Conservation (phyloP, 2,329 filamentous ascomycete species). For the Pseudocercospora macadamiae region DNA sequence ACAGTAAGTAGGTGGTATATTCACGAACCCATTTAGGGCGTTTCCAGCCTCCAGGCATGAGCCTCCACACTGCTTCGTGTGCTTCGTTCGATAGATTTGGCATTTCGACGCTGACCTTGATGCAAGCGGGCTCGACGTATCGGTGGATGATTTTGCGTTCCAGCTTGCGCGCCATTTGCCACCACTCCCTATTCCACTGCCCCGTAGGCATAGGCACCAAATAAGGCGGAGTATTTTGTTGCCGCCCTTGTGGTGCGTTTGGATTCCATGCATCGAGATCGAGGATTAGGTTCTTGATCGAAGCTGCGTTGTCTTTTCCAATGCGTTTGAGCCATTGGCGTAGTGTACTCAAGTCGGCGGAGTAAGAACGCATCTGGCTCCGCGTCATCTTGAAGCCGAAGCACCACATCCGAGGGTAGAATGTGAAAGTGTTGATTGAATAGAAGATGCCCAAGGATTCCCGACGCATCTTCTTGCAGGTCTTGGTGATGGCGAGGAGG, state of each 20-base stretch:
- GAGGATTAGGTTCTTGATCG: neutral
- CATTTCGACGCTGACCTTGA: neutral
- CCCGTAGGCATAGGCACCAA: too few relatives aligned
- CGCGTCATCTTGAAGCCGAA: neutral
- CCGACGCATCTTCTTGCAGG: neutral
- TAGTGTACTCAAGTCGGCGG: neutral
- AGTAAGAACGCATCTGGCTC: neutral
- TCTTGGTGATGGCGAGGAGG: neutral
- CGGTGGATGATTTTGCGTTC: neutral
- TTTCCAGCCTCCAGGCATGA: too few relatives aligned
- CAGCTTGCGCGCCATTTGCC: neutral
- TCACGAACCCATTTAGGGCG: too few relatives aligned
- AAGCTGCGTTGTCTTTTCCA: neutral
- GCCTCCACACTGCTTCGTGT: too few relatives aligned
- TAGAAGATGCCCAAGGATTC: neutral
- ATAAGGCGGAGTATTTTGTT: too few relatives aligned
- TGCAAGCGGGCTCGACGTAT: neutral
- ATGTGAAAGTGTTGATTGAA: neutral
- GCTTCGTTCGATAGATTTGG: too few relatives aligned
- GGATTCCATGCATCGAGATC: neutral
- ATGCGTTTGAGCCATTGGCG: neutral
- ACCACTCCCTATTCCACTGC: neutral
- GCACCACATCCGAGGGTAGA: neutral
- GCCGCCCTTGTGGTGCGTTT: too few relatives aligned
- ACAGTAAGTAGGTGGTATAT: too few relatives aligned